Conservation (phyloP, 2,329 filamentous ascomycete genomes). For the Alternaria triticina region DNA sequence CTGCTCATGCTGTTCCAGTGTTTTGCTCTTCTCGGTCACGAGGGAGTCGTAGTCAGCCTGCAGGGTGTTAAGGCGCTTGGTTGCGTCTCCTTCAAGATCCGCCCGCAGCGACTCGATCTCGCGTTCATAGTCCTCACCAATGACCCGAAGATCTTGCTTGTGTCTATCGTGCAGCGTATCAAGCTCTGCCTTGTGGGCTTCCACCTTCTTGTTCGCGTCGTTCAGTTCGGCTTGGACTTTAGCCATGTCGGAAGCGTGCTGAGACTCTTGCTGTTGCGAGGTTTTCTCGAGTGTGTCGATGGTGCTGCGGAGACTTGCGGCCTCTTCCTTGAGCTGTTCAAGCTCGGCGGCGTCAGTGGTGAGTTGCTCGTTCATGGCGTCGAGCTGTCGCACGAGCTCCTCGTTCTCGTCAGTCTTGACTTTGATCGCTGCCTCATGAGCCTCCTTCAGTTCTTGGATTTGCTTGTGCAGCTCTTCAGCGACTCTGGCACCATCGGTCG, state of each 20-base stretch:
- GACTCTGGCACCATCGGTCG: conserved; percentile 40
- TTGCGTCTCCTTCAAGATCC: conserved; percentile 46
- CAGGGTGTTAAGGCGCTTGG: conserved; percentile 39
- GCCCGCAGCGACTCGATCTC: conserved; percentile 46
- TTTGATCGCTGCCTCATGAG: conserved; percentile 39
- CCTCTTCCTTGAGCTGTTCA: conserved; percentile 36
- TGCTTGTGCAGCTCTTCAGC: conserved; percentile 42
- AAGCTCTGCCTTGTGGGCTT: conserved; percentile 37
- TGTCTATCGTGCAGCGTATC: conserved; percentile 35
- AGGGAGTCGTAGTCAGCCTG: conserved; percentile 41
- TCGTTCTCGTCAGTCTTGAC: conserved; percentile 40
- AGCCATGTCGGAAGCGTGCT: conserved; percentile 31
- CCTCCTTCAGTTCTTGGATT: conserved; percentile 37
- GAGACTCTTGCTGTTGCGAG: conserved; percentile 35
- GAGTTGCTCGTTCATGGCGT: conserved; percentile 45
- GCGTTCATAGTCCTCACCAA: conserved; percentile 42
- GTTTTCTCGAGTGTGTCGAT: conserved; percentile 41
- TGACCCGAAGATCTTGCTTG: conserved; percentile 34
- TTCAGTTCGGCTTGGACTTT: conserved; percentile 35
- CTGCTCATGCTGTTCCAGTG: conserved; percentile 31
- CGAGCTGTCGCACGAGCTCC: conserved; percentile 41
- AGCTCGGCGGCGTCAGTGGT: conserved; percentile 35
- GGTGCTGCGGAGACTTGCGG: conserved; percentile 38
- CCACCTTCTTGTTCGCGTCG: conserved; percentile 33
- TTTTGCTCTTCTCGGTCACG: conserved; percentile 36